These are phyloP conservation scores for Xylaria telfairii DNA, from an alignment of 495 filamentous ascomycete species.

Conservation along the genomic window DNA sequence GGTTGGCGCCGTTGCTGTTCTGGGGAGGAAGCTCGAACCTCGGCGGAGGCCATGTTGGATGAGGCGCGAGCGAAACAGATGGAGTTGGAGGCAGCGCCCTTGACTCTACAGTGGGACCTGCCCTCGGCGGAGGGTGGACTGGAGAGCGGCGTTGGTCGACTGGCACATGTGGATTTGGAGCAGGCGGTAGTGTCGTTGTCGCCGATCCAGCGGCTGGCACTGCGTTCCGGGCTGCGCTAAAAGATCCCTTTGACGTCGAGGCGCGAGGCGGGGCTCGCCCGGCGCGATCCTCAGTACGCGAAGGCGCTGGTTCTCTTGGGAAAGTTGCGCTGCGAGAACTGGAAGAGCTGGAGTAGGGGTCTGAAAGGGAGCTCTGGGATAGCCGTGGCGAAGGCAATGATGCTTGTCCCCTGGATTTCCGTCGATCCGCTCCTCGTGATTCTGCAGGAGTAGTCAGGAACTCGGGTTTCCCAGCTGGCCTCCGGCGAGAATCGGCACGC, in stretches of 20 bases:
- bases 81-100: conserved; percentile 30
- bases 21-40: conserved; percentile 37
- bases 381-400: conserved; percentile 33
- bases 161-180: conserved; percentile 28
- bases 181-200: conserved; percentile 29
- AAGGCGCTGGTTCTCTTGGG: conserved; percentile 36
- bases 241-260: conserved; percentile 31
- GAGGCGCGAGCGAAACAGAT: conserved; percentile 29
- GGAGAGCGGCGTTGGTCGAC: conserved; percentile 33
- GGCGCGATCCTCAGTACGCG: conserved; percentile 39
- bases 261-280: conserved; percentile 37
- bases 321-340: conserved; percentile 47
- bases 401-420: conserved; percentile 31
- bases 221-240: conserved; percentile 33
- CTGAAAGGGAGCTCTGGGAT: conserved; percentile 33
- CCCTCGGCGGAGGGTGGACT: conserved; percentile 28
- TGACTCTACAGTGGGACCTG: conserved; percentile 23
- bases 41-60: conserved; percentile 37
- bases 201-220: conserved; percentile 25
- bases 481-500: conserved; percentile 25
- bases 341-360: conserved; percentile 29
- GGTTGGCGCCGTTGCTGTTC: conserved; percentile 26
- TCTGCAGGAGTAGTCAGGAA: conserved; percentile 26
- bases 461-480: conserved; percentile 15
- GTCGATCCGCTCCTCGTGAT: conserved; percentile 26